Evolutionary conservation across 2,329 filamentous ascomycete genomes (phyloP).

Genomic region (Chaetothyriales sp.): DNA sequence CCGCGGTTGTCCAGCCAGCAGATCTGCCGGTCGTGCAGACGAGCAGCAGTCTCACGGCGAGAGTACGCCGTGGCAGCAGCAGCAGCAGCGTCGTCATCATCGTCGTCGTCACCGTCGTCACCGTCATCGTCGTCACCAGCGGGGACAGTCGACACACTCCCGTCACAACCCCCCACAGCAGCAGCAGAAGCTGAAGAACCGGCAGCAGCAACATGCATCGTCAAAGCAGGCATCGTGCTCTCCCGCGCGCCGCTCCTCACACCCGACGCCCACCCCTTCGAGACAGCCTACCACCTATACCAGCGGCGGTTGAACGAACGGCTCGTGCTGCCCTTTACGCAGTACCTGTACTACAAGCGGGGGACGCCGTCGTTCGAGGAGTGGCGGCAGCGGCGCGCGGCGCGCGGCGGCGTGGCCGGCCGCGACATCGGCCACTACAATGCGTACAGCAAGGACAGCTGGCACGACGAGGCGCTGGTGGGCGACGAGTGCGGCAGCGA

Average conservation of each 20-base stretch:
- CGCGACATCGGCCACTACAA: conserved; percentile 78
- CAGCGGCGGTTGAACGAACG: conserved; percentile 95
- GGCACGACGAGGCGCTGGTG: conserved; percentile 82
- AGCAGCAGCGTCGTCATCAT: conserved; percentile 5
- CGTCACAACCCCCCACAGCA: conserved; percentile 22
- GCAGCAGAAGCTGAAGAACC: conserved; percentile 24
- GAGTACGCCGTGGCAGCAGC: conserved; percentile 14
- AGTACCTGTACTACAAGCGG: conserved; percentile 89
- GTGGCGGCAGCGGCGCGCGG: conserved; percentile 74
- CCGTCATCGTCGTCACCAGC: too few relatives aligned
- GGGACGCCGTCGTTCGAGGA: conserved; percentile 73
- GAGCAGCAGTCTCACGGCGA: conserved; percentile 6
- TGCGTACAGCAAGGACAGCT: conserved; percentile 57
- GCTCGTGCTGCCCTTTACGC: conserved; percentile 70
- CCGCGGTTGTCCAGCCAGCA: conserved; percentile 9
- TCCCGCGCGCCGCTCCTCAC: conserved; percentile 82
- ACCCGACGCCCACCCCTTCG: conserved; percentile 69
- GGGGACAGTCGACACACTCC: not conserved
- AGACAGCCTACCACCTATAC: conserved; percentile 90
- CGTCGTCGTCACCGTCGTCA: too few relatives aligned
- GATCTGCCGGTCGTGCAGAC: conserved; percentile 17
- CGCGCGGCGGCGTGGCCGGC: conserved; percentile 58
- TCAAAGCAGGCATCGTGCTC: conserved; percentile 61
- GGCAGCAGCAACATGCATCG: conserved; percentile 29
- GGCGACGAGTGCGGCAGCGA: conserved; percentile 55